Base-by-base conservation (phyloP, 1,139 yeast species). In the Diutina sp. region DNA sequence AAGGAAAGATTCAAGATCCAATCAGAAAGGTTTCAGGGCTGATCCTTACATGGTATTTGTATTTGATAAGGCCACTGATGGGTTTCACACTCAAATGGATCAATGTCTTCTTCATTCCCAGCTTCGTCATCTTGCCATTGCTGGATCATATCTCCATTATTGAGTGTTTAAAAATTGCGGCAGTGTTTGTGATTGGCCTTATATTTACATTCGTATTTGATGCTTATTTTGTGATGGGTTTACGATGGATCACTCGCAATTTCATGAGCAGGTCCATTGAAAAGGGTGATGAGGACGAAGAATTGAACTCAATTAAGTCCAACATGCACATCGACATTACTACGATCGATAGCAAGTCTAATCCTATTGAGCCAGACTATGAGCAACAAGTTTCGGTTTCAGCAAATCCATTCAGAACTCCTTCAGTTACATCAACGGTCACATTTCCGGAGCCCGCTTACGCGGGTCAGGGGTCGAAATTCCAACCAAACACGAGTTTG, bases 61-160 rank as follows among this genome's bases (percentile, higher is more conserved):
- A 67, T 46, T 62, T 80, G 28, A 72, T 84, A 56, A 83, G 83
- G 57, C 80, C 87, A 1, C 84, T 88, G 0, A 80, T 83, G 71
- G 86, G 87, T 57, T 87, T 87, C 65, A 73, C 85, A 2, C 72
- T 87, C 58, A 76, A 85, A 58, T 87, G 93, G 93, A 87, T 87
- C 69, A 86, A 85, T 66, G 78, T 86, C 9, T 86, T 83, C 66
- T 87, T 87, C 72, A 83, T 88, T 1, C 93, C 95, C 0, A 83
- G 90, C 0, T 87, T 87, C 64, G 82, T 87, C 32, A 78, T 84
- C 1, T 74, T 87, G 55, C 93, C 95, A 0, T 72, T 86, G 57
- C 79, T 89, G 16, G 78, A 79, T 46, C 78, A 79, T 59, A 84
- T 87, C 54, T 73, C 85, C 14, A 82, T 83, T 50, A 77, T 78